These are phyloP conservation scores for Solanum paucissectum DNA, from an alignment of 257 asterid species.

Conservation along the genomic window DNA sequence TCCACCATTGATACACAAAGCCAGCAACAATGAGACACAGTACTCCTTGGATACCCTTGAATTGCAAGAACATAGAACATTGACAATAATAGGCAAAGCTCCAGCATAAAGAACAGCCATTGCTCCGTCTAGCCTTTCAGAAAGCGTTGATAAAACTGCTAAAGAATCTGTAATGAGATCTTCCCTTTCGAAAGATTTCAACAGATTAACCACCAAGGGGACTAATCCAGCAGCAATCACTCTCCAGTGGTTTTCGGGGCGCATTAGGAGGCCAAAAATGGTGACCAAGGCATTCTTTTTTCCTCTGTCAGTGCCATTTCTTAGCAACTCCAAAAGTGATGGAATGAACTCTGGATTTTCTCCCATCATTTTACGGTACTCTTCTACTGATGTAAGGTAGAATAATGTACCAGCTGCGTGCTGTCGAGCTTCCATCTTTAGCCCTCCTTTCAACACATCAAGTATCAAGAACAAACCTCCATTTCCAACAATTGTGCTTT, in stretches of 20 bases:
- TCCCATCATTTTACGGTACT: conserved; percentile 43
- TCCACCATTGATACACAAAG: conserved; percentile 48
- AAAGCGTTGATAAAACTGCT: conserved; percentile 49
- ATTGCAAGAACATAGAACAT: conserved; percentile 28
- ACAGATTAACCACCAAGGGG: conserved; percentile 27
- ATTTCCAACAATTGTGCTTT: conserved; percentile 27
- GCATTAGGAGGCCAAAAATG: conserved; percentile 40
- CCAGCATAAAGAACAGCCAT: conserved; percentile 40
- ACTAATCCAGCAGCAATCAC: conserved; percentile 46
- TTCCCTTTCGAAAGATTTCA: conserved; percentile 30
- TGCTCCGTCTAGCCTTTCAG: conserved; percentile 54
- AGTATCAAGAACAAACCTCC: conserved; percentile 44
- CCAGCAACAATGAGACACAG: conserved; percentile 47
- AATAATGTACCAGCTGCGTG: conserved; percentile 71
- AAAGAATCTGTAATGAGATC: conserved; percentile 47
- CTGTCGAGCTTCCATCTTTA: conserved; percentile 45
- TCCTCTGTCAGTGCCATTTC: conserved; percentile 31
- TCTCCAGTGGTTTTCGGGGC: conserved; percentile 51
- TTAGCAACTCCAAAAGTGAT: conserved; percentile 37
- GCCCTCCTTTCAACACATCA: conserved; percentile 30
- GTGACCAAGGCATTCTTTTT: conserved; percentile 55
- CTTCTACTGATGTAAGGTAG: conserved; percentile 65
- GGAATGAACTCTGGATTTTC: conserved; percentile 31
- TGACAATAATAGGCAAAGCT: conserved; percentile 26
- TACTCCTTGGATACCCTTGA: conserved; percentile 39